phyloP scores from a whole-genome alignment of 208 protist genomes.

The Blastocrithidia nonstop region DNA sequence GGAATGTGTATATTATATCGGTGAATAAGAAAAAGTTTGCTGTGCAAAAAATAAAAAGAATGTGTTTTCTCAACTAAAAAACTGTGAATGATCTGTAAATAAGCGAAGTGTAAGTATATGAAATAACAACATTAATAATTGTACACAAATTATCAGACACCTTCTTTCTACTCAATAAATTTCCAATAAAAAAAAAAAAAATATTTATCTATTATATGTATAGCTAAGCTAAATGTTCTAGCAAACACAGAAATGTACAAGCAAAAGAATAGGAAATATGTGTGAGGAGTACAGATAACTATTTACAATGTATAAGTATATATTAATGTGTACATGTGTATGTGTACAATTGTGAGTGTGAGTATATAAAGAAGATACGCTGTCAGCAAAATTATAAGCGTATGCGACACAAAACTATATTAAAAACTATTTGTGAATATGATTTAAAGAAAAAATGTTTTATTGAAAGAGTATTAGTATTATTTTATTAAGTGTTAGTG shows the following conservation, averaged over 20 bases:
- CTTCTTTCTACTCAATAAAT: neutral
- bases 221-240: too few species aligned
- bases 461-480: too few species aligned
- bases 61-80: conserved; percentile 2
- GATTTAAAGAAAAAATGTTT: too few species aligned
- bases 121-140: too few species aligned
- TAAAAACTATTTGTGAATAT: neutral
- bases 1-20: neutral
- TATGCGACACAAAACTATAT: conserved; percentile 3
- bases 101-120: neutral
- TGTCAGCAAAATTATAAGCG: neutral
- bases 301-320: neutral
- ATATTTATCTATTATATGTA: too few species aligned
- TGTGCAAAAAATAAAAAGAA: neutral
- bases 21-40: neutral
- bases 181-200: conserved; percentile 1
- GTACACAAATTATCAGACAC: neutral
- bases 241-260: too few species aligned
- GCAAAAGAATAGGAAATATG: neutral
- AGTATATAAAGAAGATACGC: neutral
- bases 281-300: neutral
- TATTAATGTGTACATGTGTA: neutral
- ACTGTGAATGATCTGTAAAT: neutral
- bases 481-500: too few species aligned
- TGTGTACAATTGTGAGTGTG: neutral